A percentile compares a stretch with the other conserved stretches of the same genome.
Evolutionary conservation across 2,329 filamentous ascomycete genomes (phyloP).

Genomic region (Didymella pomorum): DNA sequence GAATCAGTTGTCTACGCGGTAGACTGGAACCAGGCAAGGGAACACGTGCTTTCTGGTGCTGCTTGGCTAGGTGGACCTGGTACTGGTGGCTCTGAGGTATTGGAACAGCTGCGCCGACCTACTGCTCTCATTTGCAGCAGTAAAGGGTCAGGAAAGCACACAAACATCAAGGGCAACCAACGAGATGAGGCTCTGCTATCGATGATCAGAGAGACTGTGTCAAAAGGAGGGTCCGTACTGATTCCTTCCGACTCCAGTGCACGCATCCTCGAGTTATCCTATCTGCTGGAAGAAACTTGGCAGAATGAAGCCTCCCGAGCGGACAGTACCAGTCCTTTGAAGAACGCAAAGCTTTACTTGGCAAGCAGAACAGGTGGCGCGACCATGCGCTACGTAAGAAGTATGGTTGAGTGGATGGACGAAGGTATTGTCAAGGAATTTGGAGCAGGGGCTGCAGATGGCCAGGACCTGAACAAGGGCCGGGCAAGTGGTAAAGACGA

Average conservation of each 20-base stretch:
- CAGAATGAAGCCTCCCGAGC: slow-evolving; percentile 45
- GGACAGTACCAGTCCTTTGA: slow-evolving; percentile 56
- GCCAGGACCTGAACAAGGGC: slow-evolving; percentile 40
- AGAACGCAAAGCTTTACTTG: slow-evolving; percentile 72
- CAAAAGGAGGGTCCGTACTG: slow-evolving; percentile 85
- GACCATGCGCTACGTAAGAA: slow-evolving; percentile 88
- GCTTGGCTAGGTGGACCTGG: slow-evolving; percentile 89
- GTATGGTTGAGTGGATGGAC: slow-evolving; percentile 99
- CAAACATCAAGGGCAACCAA: slow-evolving; percentile 76
- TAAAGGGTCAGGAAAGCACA: slow-evolving; percentile 75
- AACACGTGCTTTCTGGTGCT: slow-evolving; percentile 92
- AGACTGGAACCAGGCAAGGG: slow-evolving; percentile 97
- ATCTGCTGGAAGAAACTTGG: slow-evolving; percentile 93
- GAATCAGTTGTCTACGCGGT: slow-evolving; percentile 98
- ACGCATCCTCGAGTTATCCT: slow-evolving; percentile 89
- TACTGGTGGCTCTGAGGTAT: slow-evolving; percentile 84
- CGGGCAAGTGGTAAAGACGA: slow-evolving; percentile 54
- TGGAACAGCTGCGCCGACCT: slow-evolving; percentile 90
- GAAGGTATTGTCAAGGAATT: slow-evolving; percentile 93
- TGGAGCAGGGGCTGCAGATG: slow-evolving; percentile 63
- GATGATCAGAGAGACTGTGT: slow-evolving; percentile 79
- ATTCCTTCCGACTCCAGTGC: slow-evolving; percentile 96
- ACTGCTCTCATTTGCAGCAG: slow-evolving; percentile 94
- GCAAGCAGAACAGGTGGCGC: slow-evolving; percentile 87
- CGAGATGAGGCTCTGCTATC: slow-evolving; percentile 86